Conservation (phyloP, 768 basidiomycete genomes). For the Solioccasus polychromus region DNA sequence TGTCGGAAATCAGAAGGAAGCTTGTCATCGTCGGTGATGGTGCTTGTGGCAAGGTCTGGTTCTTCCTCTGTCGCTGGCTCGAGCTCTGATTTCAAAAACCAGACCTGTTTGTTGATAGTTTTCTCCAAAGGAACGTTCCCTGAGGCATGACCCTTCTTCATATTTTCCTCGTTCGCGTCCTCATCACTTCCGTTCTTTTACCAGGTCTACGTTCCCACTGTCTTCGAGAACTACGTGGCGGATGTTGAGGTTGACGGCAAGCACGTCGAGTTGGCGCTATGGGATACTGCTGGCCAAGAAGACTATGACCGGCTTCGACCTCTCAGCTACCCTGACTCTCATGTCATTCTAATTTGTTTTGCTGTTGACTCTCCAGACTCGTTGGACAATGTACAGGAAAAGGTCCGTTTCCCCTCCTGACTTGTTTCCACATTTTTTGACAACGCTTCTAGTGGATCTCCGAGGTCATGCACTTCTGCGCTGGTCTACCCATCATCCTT, state of each 20-base stretch:
- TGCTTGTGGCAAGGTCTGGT: conserved; percentile 86
- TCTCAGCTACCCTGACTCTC: conserved; percentile 98
- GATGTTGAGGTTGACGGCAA: conserved; percentile 99
- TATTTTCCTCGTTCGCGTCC: background rate
- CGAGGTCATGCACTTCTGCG: conserved; percentile 97
- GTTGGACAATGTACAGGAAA: conserved; percentile 99
- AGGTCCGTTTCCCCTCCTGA: conserved; percentile 53
- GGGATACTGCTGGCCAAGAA: conserved; percentile 99
- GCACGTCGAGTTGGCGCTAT: conserved; percentile 96
- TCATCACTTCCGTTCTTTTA: background rate
- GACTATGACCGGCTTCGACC: conserved; percentile 99
- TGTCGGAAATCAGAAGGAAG: conserved; percentile 98
- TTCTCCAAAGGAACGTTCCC: conserved; percentile 97
- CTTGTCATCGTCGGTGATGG: conserved; percentile 99
- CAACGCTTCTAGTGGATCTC: conserved; percentile 80
- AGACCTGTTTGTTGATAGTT: conserved; percentile 94
- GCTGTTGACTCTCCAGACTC: conserved; percentile 98
- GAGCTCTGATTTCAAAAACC: conserved; percentile 19
- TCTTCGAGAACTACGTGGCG: conserved; percentile 99
- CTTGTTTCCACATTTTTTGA: background rate
- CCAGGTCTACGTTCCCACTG: conserved; percentile 98
- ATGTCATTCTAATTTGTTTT: conserved; percentile 99
- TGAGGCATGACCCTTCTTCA: conserved; percentile 52
- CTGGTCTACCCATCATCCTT: conserved; percentile 91
- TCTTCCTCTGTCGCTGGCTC: conserved; percentile 4